Evolutionary conservation across 805 yeast genomes (phyloP), one percentile per base, ranked within the genome.

Genomic region (Schizosaccharomyces osmophilus): DNA sequence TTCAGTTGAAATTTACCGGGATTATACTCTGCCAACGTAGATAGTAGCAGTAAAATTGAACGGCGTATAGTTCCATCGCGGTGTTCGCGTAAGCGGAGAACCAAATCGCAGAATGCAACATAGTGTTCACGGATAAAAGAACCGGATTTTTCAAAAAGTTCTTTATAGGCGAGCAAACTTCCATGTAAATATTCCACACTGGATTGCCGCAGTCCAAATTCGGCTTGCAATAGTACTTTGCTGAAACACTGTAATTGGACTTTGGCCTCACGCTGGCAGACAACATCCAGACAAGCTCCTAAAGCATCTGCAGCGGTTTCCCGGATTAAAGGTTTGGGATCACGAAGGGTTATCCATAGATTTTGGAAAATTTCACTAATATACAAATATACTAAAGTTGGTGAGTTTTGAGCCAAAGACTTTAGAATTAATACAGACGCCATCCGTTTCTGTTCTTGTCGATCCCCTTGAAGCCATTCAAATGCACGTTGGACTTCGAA

Each of bases 401-500:
- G 95, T 1, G 95, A 84, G 68, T 86, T 85, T 62, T 80, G 80
- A 0, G 96, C 95, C 64, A 90, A 77, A 0, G 96, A 84, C 6
- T 84, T 79, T 48, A 90, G 79, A 55, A 87, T 82, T 61, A 90
- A 75, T 24, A 51, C 32, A 36, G 60, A 39, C 1, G 60, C 60
- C 60, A 57, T 57, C 5, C 60, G 60, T 32, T 57, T 57, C 8
- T 24, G 60, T 48, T 41, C 60, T 9, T 84, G 87, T 65, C 87
- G 83, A 64, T 88, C 95, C 19, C 84, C 78, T 43, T 86, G 85
- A 31, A 90, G 77, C 90, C 96, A 84, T 71, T 90, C 98, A 60
- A 90, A 77, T 48, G 95, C 86, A 60, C 86, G 78, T 68, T 84
- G 86, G 8, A 93, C 93, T 70, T 90, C 96, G 66, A 81, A 85